Evolutionary conservation across 2,329 filamentous ascomycete species (phyloP), one percentile per base, ranked within the genome.

Genomic region (Colletotrichum sp.): DNA sequence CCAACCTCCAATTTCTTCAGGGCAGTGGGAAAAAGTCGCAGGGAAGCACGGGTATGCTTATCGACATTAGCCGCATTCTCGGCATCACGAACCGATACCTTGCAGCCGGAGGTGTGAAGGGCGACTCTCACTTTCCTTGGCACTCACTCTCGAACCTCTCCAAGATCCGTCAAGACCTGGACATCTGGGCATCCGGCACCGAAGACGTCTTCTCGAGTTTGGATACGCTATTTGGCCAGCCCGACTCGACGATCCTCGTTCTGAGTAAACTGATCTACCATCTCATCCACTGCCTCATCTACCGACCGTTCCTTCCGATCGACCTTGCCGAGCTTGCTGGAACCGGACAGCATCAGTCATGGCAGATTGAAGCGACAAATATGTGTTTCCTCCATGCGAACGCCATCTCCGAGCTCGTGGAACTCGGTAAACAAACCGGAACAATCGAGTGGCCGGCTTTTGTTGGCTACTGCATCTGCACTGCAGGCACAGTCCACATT

Each of bases 301-400:
- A 98, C 81, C 92, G 95, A 18, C 95, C 95, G 0, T 98, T 98
- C 83, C 87, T 98, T 8, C 95, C 95, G 1, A 94, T 98, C 77
- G 94, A 98, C 82, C 88, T 98, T 5, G 91, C 93, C 28, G 95
- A 98, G 82, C 90, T 98, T 8, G 92, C 94, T 15, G 94, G 94
- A 16, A 93, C 91, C 1, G 94, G 94, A 2, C 95, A 98, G 80
- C 94, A 98, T 79, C 95, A 98, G 82, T 96, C 94, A 32, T 98
- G 95, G 95, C 95, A 98, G 82, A 96, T 98, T 64, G 95, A 98
- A 82, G 95, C 95, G 0, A 98, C 95, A 0, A 96, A 97, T 80
- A 90, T 96, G 82, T 98, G 95, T 83, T 97, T 92, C 82, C 86
- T 96, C 21, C 95, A 98, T 79, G 95, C 95, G 8, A 98, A 98